Base-by-base conservation (phyloP, 192 early-diverging fungal genomes). In the Backusella circina region DNA sequence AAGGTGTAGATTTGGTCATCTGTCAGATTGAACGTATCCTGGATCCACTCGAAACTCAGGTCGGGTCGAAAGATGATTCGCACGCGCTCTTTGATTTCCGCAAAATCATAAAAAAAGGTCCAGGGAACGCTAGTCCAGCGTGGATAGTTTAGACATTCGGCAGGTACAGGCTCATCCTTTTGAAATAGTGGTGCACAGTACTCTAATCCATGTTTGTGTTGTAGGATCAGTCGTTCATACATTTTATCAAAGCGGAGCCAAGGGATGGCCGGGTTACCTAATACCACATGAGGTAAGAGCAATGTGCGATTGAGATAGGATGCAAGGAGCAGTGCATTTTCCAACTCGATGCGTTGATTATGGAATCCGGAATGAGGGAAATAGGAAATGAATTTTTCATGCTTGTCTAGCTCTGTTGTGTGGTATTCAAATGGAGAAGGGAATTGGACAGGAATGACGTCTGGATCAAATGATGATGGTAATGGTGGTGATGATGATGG, bases 81-180 rank as follows among this genome's bases (percentile, higher is more conserved):
- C 8, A 84, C 82, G 21, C 77, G 23, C 41, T 79, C 31, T 12
- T 57, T 38, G 35, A 90, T 77, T 23, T 77, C 74, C 5, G 72
- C 76, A 76, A 90, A 79, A 61, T 87, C 80, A 70, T 86, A 84
- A 47, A 90, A 85, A 66, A 88, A 88, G 15, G 79, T 78, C 88
- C 87, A 90, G 6, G 86, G 85, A 16, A 90, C 83, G 2, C 70
- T 79, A 16, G 87, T 90, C 84, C 87, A 87, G 5, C 82, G 72
- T 50, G 77, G 83, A 67, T 87, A 89, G 73, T 87, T 83, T n/a
- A 89, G 77, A 66, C 88, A 89, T 67, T 89, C 88, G 18, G 75
- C 70, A 0, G 88, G 86, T 2, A 85, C 54, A 18, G 86, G 85
- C 39, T 79, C 81, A 9, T 78, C 77, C 8, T 70, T 75, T 10